A percentile compares a stretch with the other conserved stretches of the same genome.
phyloP scores from a whole-genome alignment of 192 early-diverging fungal species.

The Coemansia sp. region DNA sequence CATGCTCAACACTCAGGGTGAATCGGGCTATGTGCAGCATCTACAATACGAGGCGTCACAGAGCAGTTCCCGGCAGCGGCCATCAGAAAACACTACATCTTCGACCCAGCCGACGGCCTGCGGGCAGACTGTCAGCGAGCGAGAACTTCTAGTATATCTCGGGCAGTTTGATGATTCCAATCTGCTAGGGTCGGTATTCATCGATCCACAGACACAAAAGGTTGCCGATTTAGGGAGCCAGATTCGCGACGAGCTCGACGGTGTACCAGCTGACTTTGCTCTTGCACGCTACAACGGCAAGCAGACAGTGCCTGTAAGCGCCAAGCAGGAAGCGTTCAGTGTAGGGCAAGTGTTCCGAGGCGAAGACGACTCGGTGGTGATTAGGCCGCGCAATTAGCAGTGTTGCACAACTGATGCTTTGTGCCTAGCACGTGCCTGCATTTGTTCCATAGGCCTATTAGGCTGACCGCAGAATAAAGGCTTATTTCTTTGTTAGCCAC shows the following conservation, averaged over 20 bases:
- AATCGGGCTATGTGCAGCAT: constrained; percentile 34
- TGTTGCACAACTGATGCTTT: background rate
- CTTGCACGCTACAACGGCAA: constrained; percentile 59
- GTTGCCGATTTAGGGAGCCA: constrained; percentile 12
- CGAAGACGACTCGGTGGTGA: constrained; percentile 52
- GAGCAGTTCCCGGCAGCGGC: constrained; percentile 7
- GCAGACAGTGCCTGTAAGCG: constrained; percentile 56
- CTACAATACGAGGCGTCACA: constrained; percentile 37
- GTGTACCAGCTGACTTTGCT: constrained; percentile 49
- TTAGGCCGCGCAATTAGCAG: background rate
- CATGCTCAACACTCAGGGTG: constrained; percentile 17
- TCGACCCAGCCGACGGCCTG: background rate
- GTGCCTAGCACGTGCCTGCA: constrained; percentile 9
- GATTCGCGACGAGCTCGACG: constrained; percentile 58
- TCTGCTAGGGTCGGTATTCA: constrained; percentile 62
- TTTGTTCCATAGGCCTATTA: background rate
- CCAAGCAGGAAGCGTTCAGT: constrained; percentile 57
- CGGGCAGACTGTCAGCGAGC: constrained; percentile 22
- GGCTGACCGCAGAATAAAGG: constrained; percentile 3
- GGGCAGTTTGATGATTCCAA: constrained; percentile 45
- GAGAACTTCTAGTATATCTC: constrained; percentile 60
- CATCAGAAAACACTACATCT: background rate
- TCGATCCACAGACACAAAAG: constrained; percentile 14
- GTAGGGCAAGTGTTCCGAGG: constrained; percentile 56
- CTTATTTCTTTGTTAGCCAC: background rate